Percentiles rank a stretch among this genome's conserved stretches.
These are phyloP conservation scores for Lipomyces oligophaga DNA, from an alignment of 805 yeast species.

Conservation along the genomic window DNA sequence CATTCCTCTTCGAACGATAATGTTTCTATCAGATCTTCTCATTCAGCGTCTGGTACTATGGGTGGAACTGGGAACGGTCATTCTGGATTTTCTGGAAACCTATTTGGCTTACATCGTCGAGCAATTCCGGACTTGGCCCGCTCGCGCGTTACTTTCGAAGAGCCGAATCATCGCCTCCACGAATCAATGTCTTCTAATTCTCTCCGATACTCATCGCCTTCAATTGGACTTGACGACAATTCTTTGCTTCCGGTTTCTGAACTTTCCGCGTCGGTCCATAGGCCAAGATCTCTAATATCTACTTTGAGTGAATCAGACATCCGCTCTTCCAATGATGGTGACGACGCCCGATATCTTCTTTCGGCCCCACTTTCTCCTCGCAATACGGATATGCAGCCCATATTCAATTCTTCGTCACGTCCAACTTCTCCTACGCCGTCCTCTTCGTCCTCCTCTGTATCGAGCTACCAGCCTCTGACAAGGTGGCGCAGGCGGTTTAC, in stretches of 20 bases:
- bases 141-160: conserved; percentile 27
- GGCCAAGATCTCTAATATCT: conserved; percentile 26
- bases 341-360: neutral
- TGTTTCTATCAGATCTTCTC: no score
- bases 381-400: neutral
- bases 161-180: conserved; percentile 25
- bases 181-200: conserved; percentile 16
- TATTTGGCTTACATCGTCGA: conserved; percentile 12
- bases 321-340: neutral
- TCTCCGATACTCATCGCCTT: neutral
- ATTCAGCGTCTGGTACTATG: no score
- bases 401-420: conserved; percentile 1
- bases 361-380: conserved; percentile 20
- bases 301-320: conserved; percentile 21
- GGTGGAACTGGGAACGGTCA: neutral
- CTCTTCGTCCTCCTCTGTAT: conserved; percentile 17
- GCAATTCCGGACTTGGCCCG: conserved; percentile 23
- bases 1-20: no score
- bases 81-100: neutral
- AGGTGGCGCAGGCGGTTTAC: conserved; percentile 12
- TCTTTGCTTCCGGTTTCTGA: neutral
- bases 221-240: neutral
- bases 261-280: neutral
- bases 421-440: conserved; percentile 22
- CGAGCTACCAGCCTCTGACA: conserved; percentile 12